Base-by-base conservation (phyloP, 2,329 filamentous ascomycete species). In the Beauveria sp. region DNA sequence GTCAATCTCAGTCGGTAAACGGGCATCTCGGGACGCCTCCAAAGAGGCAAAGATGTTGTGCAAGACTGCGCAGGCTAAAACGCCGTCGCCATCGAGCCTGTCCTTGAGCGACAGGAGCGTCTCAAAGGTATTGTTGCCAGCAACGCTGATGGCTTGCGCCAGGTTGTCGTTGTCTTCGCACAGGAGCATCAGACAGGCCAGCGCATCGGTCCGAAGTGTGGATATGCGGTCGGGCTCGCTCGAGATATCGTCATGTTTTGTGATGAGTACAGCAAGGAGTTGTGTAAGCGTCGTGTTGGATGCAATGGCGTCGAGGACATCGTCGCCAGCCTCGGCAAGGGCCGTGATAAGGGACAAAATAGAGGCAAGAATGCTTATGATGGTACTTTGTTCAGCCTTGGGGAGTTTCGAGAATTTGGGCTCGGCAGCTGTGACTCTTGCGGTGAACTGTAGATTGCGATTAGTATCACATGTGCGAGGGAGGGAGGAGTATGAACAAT, bases 91-190 rank as follows among this genome's bases (percentile, higher is more conserved):
- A 34, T 74, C 79, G 40, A 73, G 73, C n/a, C 75, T 70, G 22
- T 79, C 75, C 62, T 79, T 80, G 51, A 86, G 71, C 22, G 75
- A 69, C 34, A 79, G 68, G 30, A 88, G 73, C 5, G 76, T 71
- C 51, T 55, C 30, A n/a, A 55, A 48, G 7, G 58, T 61, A 20
- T 22, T 30, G 18, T 80, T 76, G 63, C 84, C 81, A 67, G 78
- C 80, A 24, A 71, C 72, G 22, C 73, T 72, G n/a, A 87, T 75
- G 22, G 76, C 75, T 65, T 84, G 74, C 2, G 78, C 79, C 22
- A 87, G 77, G 5, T 75, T 67, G 28, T 75, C 68, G 64, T 85
- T 86, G 62, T 88, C 85, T 67, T 88, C 85, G 3, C 81, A 81
- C 3, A 88, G 72, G 2, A 80, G 78, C 67, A 82, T 79, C 61